Evolutionary conservation across 345 rosid genomes (phyloP), one percentile per base, ranked within the genome.

Genomic region (Orychophragmus violaceus): DNA sequence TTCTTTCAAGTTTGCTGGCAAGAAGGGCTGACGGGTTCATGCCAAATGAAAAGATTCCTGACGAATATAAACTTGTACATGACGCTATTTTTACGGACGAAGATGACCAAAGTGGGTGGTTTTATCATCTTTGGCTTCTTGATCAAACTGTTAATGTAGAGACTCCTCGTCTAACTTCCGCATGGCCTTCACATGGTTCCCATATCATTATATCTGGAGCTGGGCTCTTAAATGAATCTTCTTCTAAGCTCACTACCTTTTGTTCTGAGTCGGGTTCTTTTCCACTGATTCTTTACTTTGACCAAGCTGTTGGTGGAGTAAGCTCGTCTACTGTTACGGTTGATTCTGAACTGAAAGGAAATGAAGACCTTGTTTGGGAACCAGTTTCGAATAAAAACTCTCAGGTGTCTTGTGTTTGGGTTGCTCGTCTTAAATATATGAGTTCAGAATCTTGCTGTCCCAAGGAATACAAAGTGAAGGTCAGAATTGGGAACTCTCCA

Each of bases 71-170:
- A 36, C 63, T 83, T 67, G 86, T 94, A 41, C 91, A 81, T 64
- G 75, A 80, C 42, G 97, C 97, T 37, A 74, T 90, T 71, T 90
- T 88, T 69, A 90, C 91, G 0, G 97, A 94, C 69, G 87, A 85
- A 35, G 91, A 84, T 77, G 97, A 90, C 73, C 97, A 90, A 81
- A 87, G 99, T 65, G 97, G 90, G 52, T 94, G 97, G 99, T 88
- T 90, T 83, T 94, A 94, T 80, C 95, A 90, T 84, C 95, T 74
- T 62, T 94, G 99, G 97, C 93, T 94, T 77, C 87, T 90, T 75
- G 87, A 83, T 69, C 96, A 84, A 75, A 90, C 97, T 51, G 82
- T 85, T 70, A 80, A 75, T 69, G 78, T 57, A 66, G 84, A 82
- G 76, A 62, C 82, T 70, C 95, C 97, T 64, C 66, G 59, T 48